phyloP scores from a whole-genome alignment of 495 filamentous ascomycete genomes.

The Podospora pseudoanserina region DNA sequence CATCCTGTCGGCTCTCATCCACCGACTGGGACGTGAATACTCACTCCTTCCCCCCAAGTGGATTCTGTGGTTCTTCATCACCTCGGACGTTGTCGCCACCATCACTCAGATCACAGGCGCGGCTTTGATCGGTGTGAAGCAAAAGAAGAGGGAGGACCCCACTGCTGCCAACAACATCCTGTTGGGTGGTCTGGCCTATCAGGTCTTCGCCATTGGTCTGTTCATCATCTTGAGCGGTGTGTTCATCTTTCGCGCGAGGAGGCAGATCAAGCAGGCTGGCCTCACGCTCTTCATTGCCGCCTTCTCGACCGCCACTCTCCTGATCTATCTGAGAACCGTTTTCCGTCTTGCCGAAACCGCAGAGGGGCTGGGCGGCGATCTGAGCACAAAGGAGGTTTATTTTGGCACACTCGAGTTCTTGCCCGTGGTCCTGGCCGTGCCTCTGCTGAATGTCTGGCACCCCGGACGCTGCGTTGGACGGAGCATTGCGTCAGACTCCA shows the following conservation, averaged over 20 bases:
- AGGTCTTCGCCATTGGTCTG: slow-evolving; percentile 47
- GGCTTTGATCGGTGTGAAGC: slow-evolving; percentile 43
- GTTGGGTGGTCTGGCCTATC: slow-evolving; percentile 48
- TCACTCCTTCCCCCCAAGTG: slow-evolving; percentile 34
- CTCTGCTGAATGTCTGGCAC: slow-evolving; percentile 45
- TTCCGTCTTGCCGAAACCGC: slow-evolving; percentile 56
- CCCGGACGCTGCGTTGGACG: slow-evolving; percentile 42
- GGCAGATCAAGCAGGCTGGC: slow-evolving; percentile 9
- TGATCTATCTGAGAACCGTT: slow-evolving; percentile 51
- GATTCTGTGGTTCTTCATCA: slow-evolving; percentile 49
- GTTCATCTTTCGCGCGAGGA: slow-evolving; percentile 30
- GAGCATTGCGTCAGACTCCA: slow-evolving; percentile 9
- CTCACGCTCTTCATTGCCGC: slow-evolving; percentile 33
- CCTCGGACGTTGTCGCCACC: slow-evolving; percentile 48
- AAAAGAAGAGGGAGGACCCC: slow-evolving; percentile 41
- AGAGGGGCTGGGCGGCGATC: slow-evolving; percentile 44
- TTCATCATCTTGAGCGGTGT: slow-evolving; percentile 41
- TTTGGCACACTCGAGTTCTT: slow-evolving; percentile 54
- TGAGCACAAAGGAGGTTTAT: slow-evolving; percentile 46
- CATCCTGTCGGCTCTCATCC: slow-evolving; percentile 44
- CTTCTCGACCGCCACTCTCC: slow-evolving; percentile 41
- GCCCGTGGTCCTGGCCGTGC: slow-evolving; percentile 47
- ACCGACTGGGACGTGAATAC: slow-evolving; percentile 33
- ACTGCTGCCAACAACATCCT: slow-evolving; percentile 49
- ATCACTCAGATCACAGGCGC: slow-evolving; percentile 52